Conservation (phyloP, 306 rosid species). For the Glycine tomentella region DNA sequence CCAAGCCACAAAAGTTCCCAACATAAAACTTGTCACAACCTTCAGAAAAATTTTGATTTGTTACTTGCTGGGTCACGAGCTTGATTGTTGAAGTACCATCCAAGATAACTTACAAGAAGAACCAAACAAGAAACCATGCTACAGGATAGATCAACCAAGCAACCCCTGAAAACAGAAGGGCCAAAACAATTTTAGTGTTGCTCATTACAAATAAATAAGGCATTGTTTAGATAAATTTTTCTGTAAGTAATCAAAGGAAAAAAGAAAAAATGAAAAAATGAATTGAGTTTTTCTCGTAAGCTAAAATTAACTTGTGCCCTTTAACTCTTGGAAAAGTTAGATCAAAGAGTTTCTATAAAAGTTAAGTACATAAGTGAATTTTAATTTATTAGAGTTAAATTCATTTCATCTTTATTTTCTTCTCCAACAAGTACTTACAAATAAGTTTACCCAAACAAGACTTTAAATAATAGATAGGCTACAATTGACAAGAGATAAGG, state of each 20-base stretch:
- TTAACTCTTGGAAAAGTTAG: not conserved
- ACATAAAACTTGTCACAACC: conserved; percentile 15
- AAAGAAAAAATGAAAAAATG: no score
- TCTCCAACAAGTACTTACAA: no score
- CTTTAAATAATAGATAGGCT: not conserved
- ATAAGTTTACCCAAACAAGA: no score
- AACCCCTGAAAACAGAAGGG: conserved; percentile 55
- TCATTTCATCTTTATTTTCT: no score
- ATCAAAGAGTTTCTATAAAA: not conserved
- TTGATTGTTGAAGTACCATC: conserved; percentile 29
- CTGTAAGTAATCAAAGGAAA: no score
- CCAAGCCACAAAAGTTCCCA: conserved; percentile 4
- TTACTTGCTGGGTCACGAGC: conserved; percentile 24
- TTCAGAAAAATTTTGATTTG: conserved; percentile 18
- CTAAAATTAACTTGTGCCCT: no score
- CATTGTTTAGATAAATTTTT: not conserved
- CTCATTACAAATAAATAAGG: not conserved
- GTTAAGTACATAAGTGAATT: no score
- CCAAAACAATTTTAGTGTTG: conserved; percentile 28
- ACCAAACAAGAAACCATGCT: conserved; percentile 51
- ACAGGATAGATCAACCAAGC: conserved; percentile 49
- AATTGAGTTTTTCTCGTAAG: no score
- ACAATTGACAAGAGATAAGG: not conserved
- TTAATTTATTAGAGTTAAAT: no score
- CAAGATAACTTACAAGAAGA: conserved; percentile 43